phyloP scores from a whole-genome alignment of 2,329 filamentous ascomycete genomes.

The Phyllosticta citrichinensis region DNA sequence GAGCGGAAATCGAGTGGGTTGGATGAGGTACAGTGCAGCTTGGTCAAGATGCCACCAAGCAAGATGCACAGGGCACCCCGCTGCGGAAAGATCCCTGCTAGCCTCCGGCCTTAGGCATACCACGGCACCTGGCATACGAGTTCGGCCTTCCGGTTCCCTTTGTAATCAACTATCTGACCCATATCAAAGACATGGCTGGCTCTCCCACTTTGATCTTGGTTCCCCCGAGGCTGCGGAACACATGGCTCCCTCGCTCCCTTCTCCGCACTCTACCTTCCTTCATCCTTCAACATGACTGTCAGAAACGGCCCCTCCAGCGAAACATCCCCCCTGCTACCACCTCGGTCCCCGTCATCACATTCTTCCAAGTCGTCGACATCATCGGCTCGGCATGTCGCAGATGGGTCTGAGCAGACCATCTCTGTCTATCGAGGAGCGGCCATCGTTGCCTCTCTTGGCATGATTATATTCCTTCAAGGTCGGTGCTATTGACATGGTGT shows the following conservation, averaged over 20 bases:
- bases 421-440: constrained; percentile 16
- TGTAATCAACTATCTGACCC: constrained; percentile 1
- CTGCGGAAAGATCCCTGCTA: neutral
- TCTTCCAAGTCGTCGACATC: constrained; percentile 1
- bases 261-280: neutral
- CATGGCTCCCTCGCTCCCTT: neutral
- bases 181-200: neutral
- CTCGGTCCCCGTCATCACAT: neutral
- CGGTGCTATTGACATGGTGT: constrained; percentile 17
- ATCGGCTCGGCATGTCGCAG: neutral
- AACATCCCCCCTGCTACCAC: constrained; percentile 3
- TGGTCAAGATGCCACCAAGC: constrained; percentile 7
- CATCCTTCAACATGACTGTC: neutral
- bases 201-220: neutral
- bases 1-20: neutral
- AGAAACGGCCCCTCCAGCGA: neutral
- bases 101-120: neutral
- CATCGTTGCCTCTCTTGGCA: constrained; percentile 45
- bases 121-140: neutral
- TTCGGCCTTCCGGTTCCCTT: neutral
- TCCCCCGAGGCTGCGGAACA: neutral
- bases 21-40: neutral
- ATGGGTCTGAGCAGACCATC: neutral
- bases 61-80: neutral
- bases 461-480: constrained; percentile 53